Percentiles rank a stretch among this genome's conserved stretches.
Evolutionary conservation across 164 flowering plant genomes (phyloP).

Genomic region (Echeveria elegans): DNA sequence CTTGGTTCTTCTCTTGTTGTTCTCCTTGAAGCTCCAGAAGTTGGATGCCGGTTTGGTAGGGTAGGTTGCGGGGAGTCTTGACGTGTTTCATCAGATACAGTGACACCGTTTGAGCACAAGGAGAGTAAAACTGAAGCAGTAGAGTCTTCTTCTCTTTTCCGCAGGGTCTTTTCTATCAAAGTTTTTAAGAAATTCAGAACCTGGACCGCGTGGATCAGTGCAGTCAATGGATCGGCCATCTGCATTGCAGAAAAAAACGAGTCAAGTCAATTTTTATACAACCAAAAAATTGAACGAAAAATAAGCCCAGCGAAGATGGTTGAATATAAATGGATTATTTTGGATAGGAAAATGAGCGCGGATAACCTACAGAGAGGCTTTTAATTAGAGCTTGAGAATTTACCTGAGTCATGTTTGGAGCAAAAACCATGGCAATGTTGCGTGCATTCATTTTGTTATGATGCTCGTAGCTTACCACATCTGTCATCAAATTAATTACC

Average conservation of each 20-base stretch:
- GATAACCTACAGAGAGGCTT: background rate
- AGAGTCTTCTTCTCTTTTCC: slow-evolving; percentile 35
- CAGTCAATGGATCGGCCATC: slow-evolving; percentile 77
- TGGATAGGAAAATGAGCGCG: background rate
- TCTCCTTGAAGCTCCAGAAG: slow-evolving; percentile 20
- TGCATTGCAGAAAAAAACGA: slow-evolving; percentile 20
- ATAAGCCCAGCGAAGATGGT: background rate
- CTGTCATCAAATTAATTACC: slow-evolving; percentile 94
- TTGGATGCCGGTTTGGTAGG: slow-evolving; percentile 5
- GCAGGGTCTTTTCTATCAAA: slow-evolving; percentile 34
- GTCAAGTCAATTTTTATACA: background rate
- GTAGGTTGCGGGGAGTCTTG: slow-evolving; percentile 9
- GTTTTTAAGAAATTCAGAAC: slow-evolving; percentile 68
- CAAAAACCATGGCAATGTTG: slow-evolving; percentile 88
- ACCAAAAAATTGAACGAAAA: background rate
- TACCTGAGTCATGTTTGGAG: slow-evolving; percentile 99
- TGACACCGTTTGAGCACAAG: slow-evolving; percentile 14
- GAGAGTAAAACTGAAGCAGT: slow-evolving; percentile 15
- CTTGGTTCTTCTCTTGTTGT: slow-evolving; percentile 27
- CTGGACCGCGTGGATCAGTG: slow-evolving; percentile 68
- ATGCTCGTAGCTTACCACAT: slow-evolving; percentile 75
- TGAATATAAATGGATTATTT: background rate
- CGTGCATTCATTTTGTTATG: slow-evolving; percentile 95
- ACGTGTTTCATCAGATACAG: slow-evolving; percentile 11
- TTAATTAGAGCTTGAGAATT: background rate